Conservation (phyloP, 78 protist species). For the Guillardia theta region DNA sequence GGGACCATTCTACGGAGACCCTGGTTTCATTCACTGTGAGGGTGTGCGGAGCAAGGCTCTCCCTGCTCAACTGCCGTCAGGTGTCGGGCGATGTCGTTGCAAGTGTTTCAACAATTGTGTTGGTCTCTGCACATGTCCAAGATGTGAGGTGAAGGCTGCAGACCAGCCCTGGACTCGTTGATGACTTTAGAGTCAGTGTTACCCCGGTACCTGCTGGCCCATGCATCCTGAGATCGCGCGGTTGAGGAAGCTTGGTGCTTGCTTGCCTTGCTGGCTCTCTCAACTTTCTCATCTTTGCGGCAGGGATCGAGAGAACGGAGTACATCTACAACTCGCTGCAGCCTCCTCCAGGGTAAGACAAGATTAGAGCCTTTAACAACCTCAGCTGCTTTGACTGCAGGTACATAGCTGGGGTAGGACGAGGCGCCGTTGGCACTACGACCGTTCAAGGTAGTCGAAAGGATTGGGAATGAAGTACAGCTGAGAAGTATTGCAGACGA, state of each 20-base stretch:
- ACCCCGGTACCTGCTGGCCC: background rate
- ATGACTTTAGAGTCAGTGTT: background rate
- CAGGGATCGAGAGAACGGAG: background rate
- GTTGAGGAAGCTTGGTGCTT: background rate
- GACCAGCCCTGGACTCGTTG: background rate
- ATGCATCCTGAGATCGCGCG: conserved; percentile 22
- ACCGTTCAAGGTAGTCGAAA: too few relatives aligned
- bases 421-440: conserved; percentile 14
- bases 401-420: conserved; percentile 11
- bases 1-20: too few relatives aligned
- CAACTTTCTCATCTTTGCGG: too few relatives aligned
- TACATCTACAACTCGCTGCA: background rate
- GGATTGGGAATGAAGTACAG: too few relatives aligned
- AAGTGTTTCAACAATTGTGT: background rate
- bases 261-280: too few relatives aligned
- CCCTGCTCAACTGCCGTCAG: too few relatives aligned
- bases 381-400: background rate
- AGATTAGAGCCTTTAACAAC: background rate
- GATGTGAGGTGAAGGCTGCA: background rate
- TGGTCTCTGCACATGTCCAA: background rate
- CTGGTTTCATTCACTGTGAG: too few relatives aligned
- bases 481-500: too few relatives aligned
- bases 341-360: background rate
- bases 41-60: too few relatives aligned
- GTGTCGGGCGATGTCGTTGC: background rate